Conservation (phyloP, 139 green algal genomes). For the Coelastrella sp. region DNA sequence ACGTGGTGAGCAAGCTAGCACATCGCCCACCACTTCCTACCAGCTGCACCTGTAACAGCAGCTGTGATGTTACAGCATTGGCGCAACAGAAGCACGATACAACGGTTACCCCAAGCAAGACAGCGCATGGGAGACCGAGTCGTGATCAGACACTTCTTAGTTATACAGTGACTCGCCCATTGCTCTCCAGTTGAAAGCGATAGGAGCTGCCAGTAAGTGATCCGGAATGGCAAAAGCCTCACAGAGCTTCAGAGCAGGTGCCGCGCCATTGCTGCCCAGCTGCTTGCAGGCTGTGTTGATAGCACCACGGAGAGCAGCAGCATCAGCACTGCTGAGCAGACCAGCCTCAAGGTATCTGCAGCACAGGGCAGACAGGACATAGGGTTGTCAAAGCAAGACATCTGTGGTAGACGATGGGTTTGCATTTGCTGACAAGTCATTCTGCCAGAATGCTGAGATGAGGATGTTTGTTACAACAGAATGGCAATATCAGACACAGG, state of each 20-base stretch:
- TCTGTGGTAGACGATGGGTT: too few species aligned
- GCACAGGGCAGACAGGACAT: too few species aligned
- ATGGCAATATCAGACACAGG: too few species aligned
- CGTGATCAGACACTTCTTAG: background rate
- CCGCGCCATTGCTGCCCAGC: constrained; percentile 60
- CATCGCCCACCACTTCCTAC: too few species aligned
- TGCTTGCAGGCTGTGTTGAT: constrained; percentile 65
- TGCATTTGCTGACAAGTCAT: too few species aligned
- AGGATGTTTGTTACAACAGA: too few species aligned
- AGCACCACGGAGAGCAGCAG: constrained; percentile 56
- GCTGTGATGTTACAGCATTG: too few species aligned
- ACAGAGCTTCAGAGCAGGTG: constrained; percentile 70
- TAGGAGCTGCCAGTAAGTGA: constrained; percentile 82
- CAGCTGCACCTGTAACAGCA: too few species aligned
- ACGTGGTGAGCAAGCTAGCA: too few species aligned
- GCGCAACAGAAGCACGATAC: background rate
- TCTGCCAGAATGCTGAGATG: too few species aligned
- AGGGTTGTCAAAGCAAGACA: too few species aligned
- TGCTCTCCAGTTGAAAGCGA: constrained; percentile 75
- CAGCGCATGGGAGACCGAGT: background rate
- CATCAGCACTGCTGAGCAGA: constrained; percentile 49
- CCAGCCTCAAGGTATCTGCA: constrained; percentile 58
- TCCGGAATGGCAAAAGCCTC: constrained; percentile 86
- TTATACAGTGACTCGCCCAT: constrained; percentile 41
- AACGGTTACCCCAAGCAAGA: background rate